These are phyloP conservation scores for Bryoglossum gracile DNA, from an alignment of 495 filamentous ascomycete genomes.

Conservation along the genomic window DNA sequence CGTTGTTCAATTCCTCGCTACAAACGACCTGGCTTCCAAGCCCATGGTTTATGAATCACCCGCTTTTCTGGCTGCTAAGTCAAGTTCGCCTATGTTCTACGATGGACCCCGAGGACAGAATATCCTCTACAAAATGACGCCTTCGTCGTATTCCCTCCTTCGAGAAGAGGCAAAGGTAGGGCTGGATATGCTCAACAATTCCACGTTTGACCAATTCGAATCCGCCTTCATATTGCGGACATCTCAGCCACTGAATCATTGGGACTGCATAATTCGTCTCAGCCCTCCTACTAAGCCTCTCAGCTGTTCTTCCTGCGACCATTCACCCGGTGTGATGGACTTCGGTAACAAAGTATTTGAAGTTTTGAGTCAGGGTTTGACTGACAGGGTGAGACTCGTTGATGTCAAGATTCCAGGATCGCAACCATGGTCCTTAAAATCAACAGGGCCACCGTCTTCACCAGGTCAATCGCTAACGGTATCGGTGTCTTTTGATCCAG, in stretches of 20 bases:
- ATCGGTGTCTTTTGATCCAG: conserved; percentile 63
- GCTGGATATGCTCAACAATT: conserved; percentile 64
- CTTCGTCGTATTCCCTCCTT: conserved; percentile 68
- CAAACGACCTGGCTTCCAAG: conserved; percentile 56
- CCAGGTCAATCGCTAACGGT: conserved; percentile 41
- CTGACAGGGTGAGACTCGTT: conserved; percentile 64
- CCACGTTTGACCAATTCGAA: conserved; percentile 71
- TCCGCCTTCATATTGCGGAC: conserved; percentile 70
- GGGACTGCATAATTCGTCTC: conserved; percentile 52
- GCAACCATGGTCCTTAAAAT: conserved; percentile 34
- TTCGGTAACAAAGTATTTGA: conserved; percentile 40
- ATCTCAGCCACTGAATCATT: conserved; percentile 59
- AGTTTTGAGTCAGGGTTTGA: conserved; percentile 59
- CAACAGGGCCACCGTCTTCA: conserved; percentile 22
- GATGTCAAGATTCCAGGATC: conserved; percentile 39
- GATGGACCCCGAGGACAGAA: conserved; percentile 71
- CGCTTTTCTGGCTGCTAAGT: conserved; percentile 29
- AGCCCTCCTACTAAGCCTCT: background rate
- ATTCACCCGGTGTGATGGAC: conserved; percentile 19
- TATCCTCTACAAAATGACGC: conserved; percentile 83
- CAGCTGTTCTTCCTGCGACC: conserved; percentile 6
- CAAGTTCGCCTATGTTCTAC: conserved; percentile 43
- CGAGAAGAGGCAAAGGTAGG: conserved; percentile 66
- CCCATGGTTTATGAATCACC: conserved; percentile 47
- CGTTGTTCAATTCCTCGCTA: conserved; percentile 72